phyloP scores from a whole-genome alignment of 2,329 filamentous ascomycete genomes.

The Daldinia eschscholtzii region DNA sequence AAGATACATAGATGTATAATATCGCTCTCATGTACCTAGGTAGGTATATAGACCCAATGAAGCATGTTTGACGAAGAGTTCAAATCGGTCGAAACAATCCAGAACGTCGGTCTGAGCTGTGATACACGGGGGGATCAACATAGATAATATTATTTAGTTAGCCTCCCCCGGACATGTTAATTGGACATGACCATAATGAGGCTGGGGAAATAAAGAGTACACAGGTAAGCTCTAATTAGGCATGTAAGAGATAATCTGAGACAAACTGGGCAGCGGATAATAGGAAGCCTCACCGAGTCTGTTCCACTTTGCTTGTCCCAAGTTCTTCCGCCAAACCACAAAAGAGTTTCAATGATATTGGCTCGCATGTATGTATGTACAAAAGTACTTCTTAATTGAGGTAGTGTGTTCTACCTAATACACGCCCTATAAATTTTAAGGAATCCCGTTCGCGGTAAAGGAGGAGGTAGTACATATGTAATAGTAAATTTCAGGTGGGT shows the following conservation, averaged over 20 bases:
- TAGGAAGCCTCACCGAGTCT: slow-evolving; percentile 23
- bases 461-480: no score
- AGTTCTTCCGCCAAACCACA: slow-evolving; percentile 21
- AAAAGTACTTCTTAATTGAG: not conserved
- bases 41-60: not conserved
- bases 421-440: not conserved
- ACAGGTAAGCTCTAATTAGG: not conserved
- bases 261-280: slow-evolving; percentile 13
- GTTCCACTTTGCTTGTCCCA: slow-evolving; percentile 10
- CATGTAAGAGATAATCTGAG: slow-evolving; percentile 4
- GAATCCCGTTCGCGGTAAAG: not conserved
- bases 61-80: not conserved
- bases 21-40: not conserved
- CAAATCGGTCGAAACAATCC: not conserved
- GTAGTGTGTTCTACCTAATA: not conserved
- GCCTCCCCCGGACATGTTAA: slow-evolving; percentile 24
- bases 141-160: slow-evolving; percentile 26
- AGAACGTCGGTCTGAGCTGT: slow-evolving; percentile 17
- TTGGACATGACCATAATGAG: slow-evolving; percentile 17
- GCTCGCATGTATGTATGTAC: not conserved
- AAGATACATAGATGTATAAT: not conserved
- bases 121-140: slow-evolving; percentile 17
- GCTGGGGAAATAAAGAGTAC: not conserved
- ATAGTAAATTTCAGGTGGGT: not conserved
- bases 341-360: slow-evolving; percentile 3